Conservation (phyloP, 2,329 filamentous ascomycete genomes). For the Conoideocrella luteorostrata region DNA sequence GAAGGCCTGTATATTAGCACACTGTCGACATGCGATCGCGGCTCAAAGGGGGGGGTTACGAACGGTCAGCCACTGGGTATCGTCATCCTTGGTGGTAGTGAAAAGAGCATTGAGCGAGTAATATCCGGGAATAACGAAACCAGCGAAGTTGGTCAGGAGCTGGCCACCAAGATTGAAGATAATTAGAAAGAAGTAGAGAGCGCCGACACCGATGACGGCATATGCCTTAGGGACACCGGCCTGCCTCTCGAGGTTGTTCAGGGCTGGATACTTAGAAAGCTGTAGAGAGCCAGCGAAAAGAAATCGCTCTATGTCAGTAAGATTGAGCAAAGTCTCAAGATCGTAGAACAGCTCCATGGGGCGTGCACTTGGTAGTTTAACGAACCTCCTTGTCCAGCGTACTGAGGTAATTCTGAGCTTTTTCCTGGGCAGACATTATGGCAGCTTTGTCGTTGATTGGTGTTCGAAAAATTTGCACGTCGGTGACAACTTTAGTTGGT, state of each 20-base stretch:
- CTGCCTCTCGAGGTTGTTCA: conserved; percentile 83
- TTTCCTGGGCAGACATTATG: conserved; percentile 68
- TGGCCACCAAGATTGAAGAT: conserved; percentile 89
- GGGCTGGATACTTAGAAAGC: conserved; percentile 78
- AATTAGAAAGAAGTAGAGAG: conserved; percentile 84
- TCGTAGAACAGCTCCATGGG: conserved; percentile 16
- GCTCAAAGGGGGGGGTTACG: conserved; percentile 22
- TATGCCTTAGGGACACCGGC: conserved; percentile 81
- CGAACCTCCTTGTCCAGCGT: conserved; percentile 79
- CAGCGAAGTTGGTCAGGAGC: conserved; percentile 80
- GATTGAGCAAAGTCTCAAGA: background rate
- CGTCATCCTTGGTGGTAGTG: conserved; percentile 62
- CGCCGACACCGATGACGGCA: conserved; percentile 66
- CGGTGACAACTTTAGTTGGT: background rate
- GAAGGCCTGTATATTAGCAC: conserved; percentile 15
- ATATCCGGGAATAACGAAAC: conserved; percentile 77
- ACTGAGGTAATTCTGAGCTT: conserved; percentile 68
- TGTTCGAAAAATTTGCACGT: conserved; percentile 12
- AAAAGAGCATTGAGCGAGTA: conserved; percentile 78
- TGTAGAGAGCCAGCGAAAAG: conserved; percentile 25
- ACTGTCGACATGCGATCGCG: background rate
- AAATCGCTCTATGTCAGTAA: conserved; percentile 13
- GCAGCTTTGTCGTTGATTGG: conserved; percentile 10
- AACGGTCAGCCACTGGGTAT: conserved; percentile 75
- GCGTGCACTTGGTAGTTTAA: conserved; percentile 12